Base-by-base conservation (phyloP, 441 rosid species). In the Arabidopsis lyrata region DNA sequence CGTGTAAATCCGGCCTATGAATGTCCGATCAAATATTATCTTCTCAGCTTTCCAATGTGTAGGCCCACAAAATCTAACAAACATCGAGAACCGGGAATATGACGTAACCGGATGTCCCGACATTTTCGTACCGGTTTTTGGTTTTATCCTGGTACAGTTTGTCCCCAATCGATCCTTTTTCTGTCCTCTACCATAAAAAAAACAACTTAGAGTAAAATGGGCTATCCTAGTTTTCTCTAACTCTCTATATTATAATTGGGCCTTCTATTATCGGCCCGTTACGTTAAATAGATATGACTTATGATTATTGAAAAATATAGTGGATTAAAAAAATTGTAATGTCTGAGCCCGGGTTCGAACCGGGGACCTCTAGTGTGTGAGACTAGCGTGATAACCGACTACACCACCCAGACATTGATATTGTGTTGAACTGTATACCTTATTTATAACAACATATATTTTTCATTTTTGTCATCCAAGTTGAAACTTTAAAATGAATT, bases 331-430 rank as follows among this genome's bases (percentile, higher is more conserved):
- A n/a, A n/a, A n/a, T n/a, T n/a, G 27, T 0, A 50, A 8, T 50
- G 79, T 83, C 83, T 80, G 88, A 89, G 93, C 90, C 97, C 93
- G 95, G 92, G 88, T 86, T 93, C 96, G 95, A 90, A 96, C 97
- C 89, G 88, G 97, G 91, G 95, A 88, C 93, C 97, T 88, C 86
- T 90, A 89, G 97, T 88, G 97, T 89, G 97, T 91, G 95, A 91
- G 95, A 91, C 96, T 89, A 92, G 88, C 96, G 93, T 91, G 97
- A 95, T 92, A 85, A 95, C 97, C 97, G 53, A 90, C 97, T 95
- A 88, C 97, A 93, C 96, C 93, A 90, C 97, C 95, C 95, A 91
- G 89, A 92, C 95, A 2, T 22, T 22, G 24, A 22, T 24, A 24
- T 24, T 24, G n/a, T n/a, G n/a, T n/a, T n/a, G n/a, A n/a, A n/a